A percentile compares a stretch with the other conserved stretches of the same genome.
phyloP scores from a whole-genome alignment of 2,329 filamentous ascomycete genomes.

The Colletotrichum sp. region DNA sequence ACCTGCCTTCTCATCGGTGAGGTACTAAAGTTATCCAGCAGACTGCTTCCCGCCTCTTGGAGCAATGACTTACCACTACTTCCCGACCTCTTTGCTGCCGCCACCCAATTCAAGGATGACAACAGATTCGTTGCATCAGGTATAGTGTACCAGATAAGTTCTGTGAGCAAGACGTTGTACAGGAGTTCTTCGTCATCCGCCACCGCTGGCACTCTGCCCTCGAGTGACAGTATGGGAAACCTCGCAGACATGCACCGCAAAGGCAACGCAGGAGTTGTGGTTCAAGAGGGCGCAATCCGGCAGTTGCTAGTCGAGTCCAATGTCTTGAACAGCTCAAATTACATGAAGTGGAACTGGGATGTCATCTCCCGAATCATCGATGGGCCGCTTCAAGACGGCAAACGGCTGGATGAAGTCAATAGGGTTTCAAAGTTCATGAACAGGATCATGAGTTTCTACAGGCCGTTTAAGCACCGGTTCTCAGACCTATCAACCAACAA shows the following conservation, averaged over 20 bases:
- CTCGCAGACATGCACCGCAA: slow-evolving; percentile 64
- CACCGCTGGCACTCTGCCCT: slow-evolving; percentile 39
- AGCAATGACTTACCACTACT: slow-evolving; percentile 86
- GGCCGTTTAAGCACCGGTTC: slow-evolving; percentile 96
- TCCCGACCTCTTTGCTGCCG: slow-evolving; percentile 81
- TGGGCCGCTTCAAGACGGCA: slow-evolving; percentile 87
- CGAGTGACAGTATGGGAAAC: slow-evolving; percentile 50
- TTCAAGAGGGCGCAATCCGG: slow-evolving; percentile 67
- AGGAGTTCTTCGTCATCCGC: slow-evolving; percentile 63
- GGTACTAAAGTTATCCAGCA: slow-evolving; percentile 86
- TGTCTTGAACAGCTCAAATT: slow-evolving; percentile 88
- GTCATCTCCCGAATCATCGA: slow-evolving; percentile 89
- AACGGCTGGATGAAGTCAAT: slow-evolving; percentile 90
- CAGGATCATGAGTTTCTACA: slow-evolving; percentile 90
- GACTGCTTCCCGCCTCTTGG: slow-evolving; percentile 80
- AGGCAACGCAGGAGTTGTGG: slow-evolving; percentile 46
- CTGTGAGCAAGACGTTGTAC: slow-evolving; percentile 91
- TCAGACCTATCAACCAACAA: slow-evolving; percentile 89
- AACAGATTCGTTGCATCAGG: slow-evolving; percentile 81
- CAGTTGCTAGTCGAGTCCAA: slow-evolving; percentile 77
- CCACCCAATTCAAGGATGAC: slow-evolving; percentile 72
- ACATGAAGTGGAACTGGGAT: slow-evolving; percentile 97
- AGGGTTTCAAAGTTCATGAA: slow-evolving; percentile 97
- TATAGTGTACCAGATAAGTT: slow-evolving; percentile 97
- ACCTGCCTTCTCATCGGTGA: slow-evolving; percentile 91